Evolutionary conservation across 2,329 filamentous ascomycete genomes (phyloP).

Genomic region (Stylonectria norvegica): DNA sequence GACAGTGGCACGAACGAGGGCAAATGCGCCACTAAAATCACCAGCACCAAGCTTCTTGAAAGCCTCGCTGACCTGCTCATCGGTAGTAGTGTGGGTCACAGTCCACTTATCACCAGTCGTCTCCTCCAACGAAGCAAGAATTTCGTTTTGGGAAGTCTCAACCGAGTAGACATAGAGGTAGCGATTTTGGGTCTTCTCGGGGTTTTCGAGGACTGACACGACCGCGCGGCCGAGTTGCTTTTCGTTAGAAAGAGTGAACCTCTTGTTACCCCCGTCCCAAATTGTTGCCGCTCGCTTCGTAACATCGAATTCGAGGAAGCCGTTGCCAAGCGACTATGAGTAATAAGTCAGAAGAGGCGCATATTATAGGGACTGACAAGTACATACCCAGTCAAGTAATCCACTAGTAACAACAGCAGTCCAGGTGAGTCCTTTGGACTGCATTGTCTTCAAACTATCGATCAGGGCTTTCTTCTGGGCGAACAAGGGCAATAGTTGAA

Average conservation of each 20-base stretch:
- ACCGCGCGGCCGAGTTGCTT: slow-evolving; percentile 43
- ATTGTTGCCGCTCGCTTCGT: slow-evolving; percentile 8
- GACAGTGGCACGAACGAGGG: slow-evolving; percentile 11
- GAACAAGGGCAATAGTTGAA: slow-evolving; percentile 18
- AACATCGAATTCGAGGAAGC: slow-evolving; percentile 15
- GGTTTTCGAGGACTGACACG: slow-evolving; percentile 42
- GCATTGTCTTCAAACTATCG: slow-evolving; percentile 10
- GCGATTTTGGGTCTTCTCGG: slow-evolving; percentile 48
- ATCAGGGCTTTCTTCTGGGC: slow-evolving; percentile 16
- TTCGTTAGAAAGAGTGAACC: slow-evolving; percentile 14
- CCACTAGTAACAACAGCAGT: slow-evolving; percentile 33
- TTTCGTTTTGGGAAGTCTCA: slow-evolving; percentile 43
- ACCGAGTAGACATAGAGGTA: slow-evolving; percentile 51
- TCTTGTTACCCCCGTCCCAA: slow-evolving; percentile 12
- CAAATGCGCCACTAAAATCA: slow-evolving; percentile 11
- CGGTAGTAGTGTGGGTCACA: slow-evolving; percentile 8
- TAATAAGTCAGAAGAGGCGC: not conserved
- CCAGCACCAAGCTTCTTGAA: slow-evolving; percentile 8
- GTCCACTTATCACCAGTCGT: slow-evolving; percentile 10
- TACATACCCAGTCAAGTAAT: slow-evolving; percentile 20
- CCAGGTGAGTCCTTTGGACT: slow-evolving; percentile 18
- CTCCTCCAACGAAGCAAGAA: slow-evolving; percentile 13
- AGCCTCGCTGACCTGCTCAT: slow-evolving; percentile 9
- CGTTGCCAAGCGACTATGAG: slow-evolving; percentile 8
- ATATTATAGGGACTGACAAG: not conserved